Conservation (phyloP, 202 grass and related monocot species). For the Carex sylvatica region DNA sequence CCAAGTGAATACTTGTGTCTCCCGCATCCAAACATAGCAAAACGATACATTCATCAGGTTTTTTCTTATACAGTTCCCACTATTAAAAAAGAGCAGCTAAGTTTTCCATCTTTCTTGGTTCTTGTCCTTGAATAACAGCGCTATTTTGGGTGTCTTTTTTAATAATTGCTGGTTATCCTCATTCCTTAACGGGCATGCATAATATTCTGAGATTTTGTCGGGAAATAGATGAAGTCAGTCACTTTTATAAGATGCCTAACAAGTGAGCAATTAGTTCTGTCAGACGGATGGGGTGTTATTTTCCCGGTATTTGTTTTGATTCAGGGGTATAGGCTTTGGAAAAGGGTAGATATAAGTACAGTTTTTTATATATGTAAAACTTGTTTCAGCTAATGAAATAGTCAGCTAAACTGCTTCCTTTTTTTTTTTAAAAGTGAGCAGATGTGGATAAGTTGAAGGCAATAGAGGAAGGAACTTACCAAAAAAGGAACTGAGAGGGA, state of each 20-base stretch:
- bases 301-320: too few relatives aligned
- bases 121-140: neutral
- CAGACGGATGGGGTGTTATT: too few relatives aligned
- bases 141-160: neutral
- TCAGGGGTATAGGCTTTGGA: too few relatives aligned
- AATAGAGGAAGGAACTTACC: neutral
- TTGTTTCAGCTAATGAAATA: too few relatives aligned
- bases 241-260: neutral
- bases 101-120: neutral
- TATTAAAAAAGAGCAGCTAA: neutral
- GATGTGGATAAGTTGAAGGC: neutral
- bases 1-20: neutral
- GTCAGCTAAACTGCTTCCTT: too few relatives aligned
- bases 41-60: neutral
- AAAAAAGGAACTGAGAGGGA: slow-evolving; percentile 3
- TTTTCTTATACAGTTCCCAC: neutral
- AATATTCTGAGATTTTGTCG: neutral
- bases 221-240: neutral
- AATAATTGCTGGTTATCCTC: neutral
- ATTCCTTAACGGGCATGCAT: neutral
- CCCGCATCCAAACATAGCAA: neutral
- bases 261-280: neutral
- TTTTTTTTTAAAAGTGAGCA: neutral
- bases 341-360: too few relatives aligned
- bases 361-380: too few relatives aligned